Conservation (phyloP, 495 filamentous ascomycete species). For the Pseudomonodictys pantanalensis region DNA sequence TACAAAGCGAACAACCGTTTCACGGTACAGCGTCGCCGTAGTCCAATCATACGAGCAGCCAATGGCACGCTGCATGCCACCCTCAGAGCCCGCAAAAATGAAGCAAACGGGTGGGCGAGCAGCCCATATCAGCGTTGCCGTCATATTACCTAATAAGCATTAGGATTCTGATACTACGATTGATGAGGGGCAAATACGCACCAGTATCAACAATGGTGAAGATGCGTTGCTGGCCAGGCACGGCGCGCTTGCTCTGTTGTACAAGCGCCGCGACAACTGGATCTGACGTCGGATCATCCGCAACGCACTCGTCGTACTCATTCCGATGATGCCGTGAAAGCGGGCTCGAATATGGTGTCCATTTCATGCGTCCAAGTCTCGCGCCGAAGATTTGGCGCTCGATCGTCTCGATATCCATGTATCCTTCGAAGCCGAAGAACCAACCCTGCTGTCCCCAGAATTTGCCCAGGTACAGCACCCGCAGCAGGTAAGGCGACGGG, state of each 20-base stretch:
- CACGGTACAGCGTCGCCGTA: slow-evolving; percentile 31
- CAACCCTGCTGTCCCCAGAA: slow-evolving; percentile 36
- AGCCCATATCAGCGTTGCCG: slow-evolving; percentile 41
- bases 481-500: slow-evolving; percentile 20
- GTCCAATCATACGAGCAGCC: slow-evolving; percentile 37
- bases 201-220: slow-evolving; percentile 18
- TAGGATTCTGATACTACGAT: background rate
- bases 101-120: slow-evolving; percentile 42
- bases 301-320: slow-evolving; percentile 21
- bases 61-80: slow-evolving; percentile 46
- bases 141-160: slow-evolving; percentile 34
- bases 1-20: slow-evolving; percentile 37
- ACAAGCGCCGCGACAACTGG: slow-evolving; percentile 9
- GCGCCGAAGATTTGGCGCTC: slow-evolving; percentile 39
- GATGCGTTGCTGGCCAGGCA: slow-evolving; percentile 12
- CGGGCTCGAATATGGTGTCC: slow-evolving; percentile 32
- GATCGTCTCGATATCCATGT: slow-evolving; percentile 35
- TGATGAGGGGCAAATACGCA: background rate
- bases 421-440: slow-evolving; percentile 44
- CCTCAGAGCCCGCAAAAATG: slow-evolving; percentile 42
- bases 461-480: slow-evolving; percentile 30
- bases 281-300: slow-evolving; percentile 19
- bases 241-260: slow-evolving; percentile 3
- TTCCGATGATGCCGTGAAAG: slow-evolving; percentile 32
- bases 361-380: slow-evolving; percentile 28